These are phyloP conservation scores for Kurtzmaniella cleridarum DNA, from an alignment of 805 yeast genomes.

Conservation along the genomic window DNA sequence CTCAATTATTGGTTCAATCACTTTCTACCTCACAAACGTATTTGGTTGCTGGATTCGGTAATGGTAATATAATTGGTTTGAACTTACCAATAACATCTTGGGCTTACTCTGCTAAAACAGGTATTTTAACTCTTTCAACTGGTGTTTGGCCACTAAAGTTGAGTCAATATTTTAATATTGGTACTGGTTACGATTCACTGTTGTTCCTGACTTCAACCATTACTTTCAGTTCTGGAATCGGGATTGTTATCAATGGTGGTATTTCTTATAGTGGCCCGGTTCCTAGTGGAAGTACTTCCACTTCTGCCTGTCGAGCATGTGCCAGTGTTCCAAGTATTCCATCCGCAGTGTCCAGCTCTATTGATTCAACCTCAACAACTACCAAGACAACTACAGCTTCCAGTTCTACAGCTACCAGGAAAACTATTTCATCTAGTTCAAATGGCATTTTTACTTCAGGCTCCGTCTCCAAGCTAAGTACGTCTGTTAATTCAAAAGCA, in stretches of 20 bases:
- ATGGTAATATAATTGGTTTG: slow-evolving; percentile 3
- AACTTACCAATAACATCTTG: slow-evolving; percentile 1
- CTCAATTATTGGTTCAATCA: slow-evolving; percentile 11
- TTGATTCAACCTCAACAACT: neutral
- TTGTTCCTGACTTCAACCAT: neutral
- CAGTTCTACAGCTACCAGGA: neutral
- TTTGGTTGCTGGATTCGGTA: slow-evolving; percentile 21
- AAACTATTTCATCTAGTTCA: neutral
- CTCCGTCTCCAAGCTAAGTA: slow-evolving; percentile 1
- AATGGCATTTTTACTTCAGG: neutral
- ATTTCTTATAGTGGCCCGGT: slow-evolving; percentile 2
- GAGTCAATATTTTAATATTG: slow-evolving; percentile 2
- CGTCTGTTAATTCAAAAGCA: neutral
- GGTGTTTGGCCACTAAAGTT: slow-evolving; percentile 1
- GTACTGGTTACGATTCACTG: slow-evolving; percentile 1
- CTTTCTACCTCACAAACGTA: slow-evolving; percentile 12
- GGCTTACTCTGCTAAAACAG: slow-evolving; percentile 4
- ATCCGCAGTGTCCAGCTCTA: too few relatives aligned
- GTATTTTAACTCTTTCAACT: slow-evolving; percentile 5
- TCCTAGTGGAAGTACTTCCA: slow-evolving; percentile 2
- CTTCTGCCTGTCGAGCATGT: slow-evolving; percentile 4
- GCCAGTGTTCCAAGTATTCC: slow-evolving; percentile 2
- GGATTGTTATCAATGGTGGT: slow-evolving; percentile 1
- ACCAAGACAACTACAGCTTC: neutral
- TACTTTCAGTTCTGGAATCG: neutral